Conservation (phyloP, 805 yeast species). For the Barnettozyma vustinii region DNA sequence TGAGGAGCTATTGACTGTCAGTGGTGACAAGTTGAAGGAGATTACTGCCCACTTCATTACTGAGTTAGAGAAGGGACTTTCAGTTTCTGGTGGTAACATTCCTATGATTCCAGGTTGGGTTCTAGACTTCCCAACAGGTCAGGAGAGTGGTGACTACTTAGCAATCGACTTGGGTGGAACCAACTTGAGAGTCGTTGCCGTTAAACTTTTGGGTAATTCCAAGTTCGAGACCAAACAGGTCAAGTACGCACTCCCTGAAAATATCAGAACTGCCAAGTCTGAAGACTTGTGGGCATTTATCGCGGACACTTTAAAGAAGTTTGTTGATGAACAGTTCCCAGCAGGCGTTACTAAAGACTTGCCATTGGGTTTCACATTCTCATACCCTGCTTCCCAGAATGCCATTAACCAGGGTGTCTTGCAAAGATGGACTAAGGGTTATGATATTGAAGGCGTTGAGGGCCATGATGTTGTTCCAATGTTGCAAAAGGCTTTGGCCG, state of each 20-base stretch:
- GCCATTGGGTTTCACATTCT: conserved; percentile 92
- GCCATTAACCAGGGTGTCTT: conserved; percentile 81
- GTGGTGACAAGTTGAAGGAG: conserved; percentile 51
- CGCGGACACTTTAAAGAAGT: conserved; percentile 71
- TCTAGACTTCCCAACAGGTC: conserved; percentile 86
- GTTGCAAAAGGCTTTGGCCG: conserved; percentile 71
- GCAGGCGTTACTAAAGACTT: conserved; percentile 55
- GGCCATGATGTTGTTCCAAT: conserved; percentile 91
- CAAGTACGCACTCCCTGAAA: conserved; percentile 73
- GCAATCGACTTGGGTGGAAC: conserved; percentile 98
- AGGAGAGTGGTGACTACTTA: conserved; percentile 81
- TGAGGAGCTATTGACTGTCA: conserved; percentile 58
- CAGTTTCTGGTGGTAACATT: conserved; percentile 72
- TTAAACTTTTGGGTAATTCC: conserved; percentile 75
- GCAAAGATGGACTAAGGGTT: conserved; percentile 98
- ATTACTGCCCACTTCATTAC: conserved; percentile 70
- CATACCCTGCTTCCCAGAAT: conserved; percentile 82
- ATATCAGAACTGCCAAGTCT: conserved; percentile 70
- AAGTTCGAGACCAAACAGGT: conserved; percentile 83
- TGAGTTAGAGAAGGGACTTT: conserved; percentile 80
- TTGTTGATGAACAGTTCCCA: conserved; percentile 63
- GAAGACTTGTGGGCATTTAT: conserved; percentile 83
- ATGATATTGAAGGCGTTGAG: conserved; percentile 88
- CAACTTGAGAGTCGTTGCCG: conserved; percentile 87
- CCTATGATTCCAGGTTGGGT: conserved; percentile 99